These are phyloP conservation scores for Hevea brasiliensis DNA, from an alignment of 345 rosid species.

Conservation along the genomic window DNA sequence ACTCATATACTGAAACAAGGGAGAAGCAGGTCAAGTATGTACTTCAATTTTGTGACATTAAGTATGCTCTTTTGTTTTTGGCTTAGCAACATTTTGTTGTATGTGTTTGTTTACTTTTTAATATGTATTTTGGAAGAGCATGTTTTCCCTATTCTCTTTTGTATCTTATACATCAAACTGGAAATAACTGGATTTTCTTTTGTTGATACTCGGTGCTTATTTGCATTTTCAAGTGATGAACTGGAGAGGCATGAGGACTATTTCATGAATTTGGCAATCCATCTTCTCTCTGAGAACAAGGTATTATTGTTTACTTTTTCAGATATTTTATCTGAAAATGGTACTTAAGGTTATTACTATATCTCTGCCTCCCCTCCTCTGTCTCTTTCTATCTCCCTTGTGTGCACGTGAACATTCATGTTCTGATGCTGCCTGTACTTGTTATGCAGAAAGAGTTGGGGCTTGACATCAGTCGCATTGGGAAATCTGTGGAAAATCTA, in stretches of 20 bases:
- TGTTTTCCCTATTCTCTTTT: conserved; percentile 5
- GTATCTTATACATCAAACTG: neutral
- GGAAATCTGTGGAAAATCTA: conserved; percentile 81
- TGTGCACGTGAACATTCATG: neutral
- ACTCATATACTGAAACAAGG: conserved; percentile 61
- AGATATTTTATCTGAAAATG: no score
- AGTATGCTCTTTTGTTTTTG: neutral
- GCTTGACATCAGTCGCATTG: conserved; percentile 68
- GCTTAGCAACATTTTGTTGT: neutral
- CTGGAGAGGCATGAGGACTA: conserved; percentile 81
- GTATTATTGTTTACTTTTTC: conserved; percentile 28
- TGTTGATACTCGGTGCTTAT: conserved; percentile 24
- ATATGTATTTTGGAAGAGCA: neutral
- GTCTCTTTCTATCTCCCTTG: neutral
- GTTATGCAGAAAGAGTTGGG: conserved; percentile 70
- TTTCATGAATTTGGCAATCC: conserved; percentile 62
- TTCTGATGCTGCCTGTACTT: conserved; percentile 6
- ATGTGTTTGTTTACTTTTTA: neutral
- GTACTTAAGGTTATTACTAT: no score
- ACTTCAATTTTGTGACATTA: conserved; percentile 22
- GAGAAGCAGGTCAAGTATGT: conserved; percentile 76
- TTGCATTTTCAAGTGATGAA: conserved; percentile 60
- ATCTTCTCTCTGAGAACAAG: conserved; percentile 72
- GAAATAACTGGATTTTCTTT: conserved; percentile 2
- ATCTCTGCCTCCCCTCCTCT: neutral